A percentile compares a stretch with the other conserved stretches of the same genome.
Evolutionary conservation across 345 rosid species (phyloP).

Genomic region (Dimocarpus longan): DNA sequence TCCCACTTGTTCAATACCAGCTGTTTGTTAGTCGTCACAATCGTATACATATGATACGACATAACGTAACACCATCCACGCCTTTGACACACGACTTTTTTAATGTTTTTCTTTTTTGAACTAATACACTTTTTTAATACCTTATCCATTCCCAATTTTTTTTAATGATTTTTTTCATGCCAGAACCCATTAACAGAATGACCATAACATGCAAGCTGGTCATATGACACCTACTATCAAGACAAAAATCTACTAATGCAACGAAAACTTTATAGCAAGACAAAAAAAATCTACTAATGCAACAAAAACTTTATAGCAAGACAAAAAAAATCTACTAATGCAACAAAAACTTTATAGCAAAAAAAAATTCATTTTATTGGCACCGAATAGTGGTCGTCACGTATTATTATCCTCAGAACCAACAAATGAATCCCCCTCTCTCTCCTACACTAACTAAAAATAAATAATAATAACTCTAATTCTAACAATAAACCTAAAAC

Average conservation of each 20-base stretch:
- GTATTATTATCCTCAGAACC: background rate
- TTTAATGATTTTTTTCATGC: background rate
- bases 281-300: no score
- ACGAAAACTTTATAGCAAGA: background rate
- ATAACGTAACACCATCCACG: conserved; percentile 10
- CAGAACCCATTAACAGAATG: background rate
- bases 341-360: background rate
- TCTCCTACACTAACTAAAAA: background rate
- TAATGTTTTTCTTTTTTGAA: no score
- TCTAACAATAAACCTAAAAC: conserved; percentile 4
- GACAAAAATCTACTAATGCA: background rate
- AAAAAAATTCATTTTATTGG: conserved; percentile 13
- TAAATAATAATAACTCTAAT: background rate
- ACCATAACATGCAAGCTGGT: background rate
- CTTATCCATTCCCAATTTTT: conserved; percentile 7
- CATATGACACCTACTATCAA: conserved; percentile 8
- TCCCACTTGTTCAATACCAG: background rate
- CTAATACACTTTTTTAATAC: background rate
- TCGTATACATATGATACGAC: background rate
- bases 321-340: background rate
- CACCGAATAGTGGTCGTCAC: conserved; percentile 23
- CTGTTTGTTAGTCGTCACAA: background rate
- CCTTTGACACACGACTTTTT: background rate
- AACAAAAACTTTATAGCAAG: background rate
- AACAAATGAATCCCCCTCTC: conserved; percentile 39